Evolutionary conservation across 345 rosid genomes (phyloP).

Genomic region (Syzygium jambos): DNA sequence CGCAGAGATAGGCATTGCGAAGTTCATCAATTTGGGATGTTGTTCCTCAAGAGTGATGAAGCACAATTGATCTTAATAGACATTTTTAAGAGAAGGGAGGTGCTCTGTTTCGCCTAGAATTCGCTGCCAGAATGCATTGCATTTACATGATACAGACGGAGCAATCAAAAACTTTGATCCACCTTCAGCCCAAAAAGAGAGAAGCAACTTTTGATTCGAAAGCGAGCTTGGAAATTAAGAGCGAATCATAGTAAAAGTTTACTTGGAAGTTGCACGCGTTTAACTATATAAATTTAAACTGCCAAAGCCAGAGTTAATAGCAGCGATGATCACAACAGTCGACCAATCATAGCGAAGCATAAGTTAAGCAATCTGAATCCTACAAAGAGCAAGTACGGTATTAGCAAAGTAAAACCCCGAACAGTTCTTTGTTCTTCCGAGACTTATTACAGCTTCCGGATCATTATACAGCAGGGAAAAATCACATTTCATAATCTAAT

Average conservation of each 20-base stretch:
- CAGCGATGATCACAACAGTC: background rate
- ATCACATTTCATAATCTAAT: constrained; percentile 19
- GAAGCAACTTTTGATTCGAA: background rate
- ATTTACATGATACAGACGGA: background rate
- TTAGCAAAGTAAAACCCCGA: background rate
- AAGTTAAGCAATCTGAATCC: background rate
- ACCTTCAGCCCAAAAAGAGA: background rate
- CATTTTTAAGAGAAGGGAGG: background rate
- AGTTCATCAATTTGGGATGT: background rate
- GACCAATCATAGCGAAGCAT: background rate
- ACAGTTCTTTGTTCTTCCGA: background rate
- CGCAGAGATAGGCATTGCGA: background rate
- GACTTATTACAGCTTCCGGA: background rate
- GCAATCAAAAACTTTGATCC: background rate
- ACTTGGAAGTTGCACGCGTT: background rate
- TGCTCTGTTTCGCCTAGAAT: background rate
- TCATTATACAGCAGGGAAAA: background rate
- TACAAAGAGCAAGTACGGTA: background rate
- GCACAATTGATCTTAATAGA: background rate
- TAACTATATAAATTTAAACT: background rate
- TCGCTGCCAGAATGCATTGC: background rate
- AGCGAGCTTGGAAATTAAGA: background rate
- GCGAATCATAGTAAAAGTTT: background rate
- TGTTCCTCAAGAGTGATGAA: background rate
- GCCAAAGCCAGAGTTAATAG: background rate